Evolutionary conservation across 139 green algal species (phyloP), one percentile per base, ranked within the genome.

Genomic region (Micractinium conductrix): DNA sequence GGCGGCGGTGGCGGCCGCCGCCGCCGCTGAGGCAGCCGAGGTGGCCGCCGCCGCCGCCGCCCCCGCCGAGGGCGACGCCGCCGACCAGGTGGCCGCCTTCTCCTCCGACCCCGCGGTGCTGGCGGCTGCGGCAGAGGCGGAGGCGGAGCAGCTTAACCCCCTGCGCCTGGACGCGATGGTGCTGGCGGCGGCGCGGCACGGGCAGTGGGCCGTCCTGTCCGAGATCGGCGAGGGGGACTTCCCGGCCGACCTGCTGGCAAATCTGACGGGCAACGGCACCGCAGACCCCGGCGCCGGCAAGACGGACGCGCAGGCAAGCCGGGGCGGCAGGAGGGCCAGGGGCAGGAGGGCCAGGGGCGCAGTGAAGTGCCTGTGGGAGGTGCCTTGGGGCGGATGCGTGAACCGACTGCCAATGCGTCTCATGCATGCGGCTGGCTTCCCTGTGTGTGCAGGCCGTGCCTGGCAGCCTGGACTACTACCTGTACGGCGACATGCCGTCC

Each of bases 211-310:
- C 10, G 19, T 82, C 14, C 58, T 58, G 10, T 38, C 55, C 10
- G 76, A 82, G 40, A 82, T 82, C 26, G 55, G 16, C 28, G 76
- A 82, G 4, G 76, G 76, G 0, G 76, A 71, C 21, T 72, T 72
- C 76, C 50, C 63, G 4, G 38, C 62, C 2, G 76, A 35, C 26
- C 42, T 45, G 76, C 76, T 82, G 55, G 76, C 68, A 19, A 33
- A 69, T 10, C 30, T 81, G 45, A 45, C 58, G 33, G 48, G 35
- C 53, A 48, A 10, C 75, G 42, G 30, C 9, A 35, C 37, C 7
- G 22, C 22, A 1, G 2, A 22, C 2, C 30, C 22, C 30, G 42
- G 35, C 50, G 33, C n/a, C 26, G 75, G 50, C 10, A 69, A 10
- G 45, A 21, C 35, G 10, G 44, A 44, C 10, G 48, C 72, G 44